Conservation (phyloP, 306 rosid genomes). For the Prunus salicina region DNA sequence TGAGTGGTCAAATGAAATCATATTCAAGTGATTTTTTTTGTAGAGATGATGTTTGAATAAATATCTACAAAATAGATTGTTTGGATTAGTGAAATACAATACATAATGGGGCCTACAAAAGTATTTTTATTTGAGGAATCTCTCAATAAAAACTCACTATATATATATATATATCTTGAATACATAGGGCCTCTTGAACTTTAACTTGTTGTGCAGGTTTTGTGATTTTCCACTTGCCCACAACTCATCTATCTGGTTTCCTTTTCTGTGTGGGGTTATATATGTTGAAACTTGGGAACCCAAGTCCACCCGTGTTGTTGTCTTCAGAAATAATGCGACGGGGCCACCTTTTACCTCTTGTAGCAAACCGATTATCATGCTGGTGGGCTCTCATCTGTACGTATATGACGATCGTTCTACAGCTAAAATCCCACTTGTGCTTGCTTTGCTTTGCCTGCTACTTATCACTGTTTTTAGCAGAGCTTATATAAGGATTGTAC, state of each 20-base stretch:
- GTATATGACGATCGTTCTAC: conserved; percentile 24
- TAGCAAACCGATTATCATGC: conserved; percentile 15
- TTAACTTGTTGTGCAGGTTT: conserved; percentile 1
- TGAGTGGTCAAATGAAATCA: too few relatives aligned
- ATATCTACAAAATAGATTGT: too few relatives aligned
- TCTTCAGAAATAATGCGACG: conserved; percentile 25
- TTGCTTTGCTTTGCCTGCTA: neutral
- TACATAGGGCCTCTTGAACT: neutral
- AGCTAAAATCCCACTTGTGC: conserved; percentile 43
- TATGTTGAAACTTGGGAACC: conserved; percentile 25
- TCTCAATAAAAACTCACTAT: too few relatives aligned
- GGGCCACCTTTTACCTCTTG: conserved; percentile 12
- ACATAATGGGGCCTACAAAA: fast-evolving
- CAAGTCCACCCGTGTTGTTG: conserved; percentile 48
- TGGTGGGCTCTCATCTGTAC: conserved; percentile 12
- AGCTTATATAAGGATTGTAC: conserved; percentile 14
- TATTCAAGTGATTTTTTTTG: too few relatives aligned
- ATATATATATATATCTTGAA: too few relatives aligned
- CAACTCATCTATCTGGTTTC: neutral
- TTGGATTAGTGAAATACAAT: too few relatives aligned
- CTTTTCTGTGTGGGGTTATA: conserved; percentile 16
- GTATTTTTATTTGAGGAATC: too few relatives aligned
- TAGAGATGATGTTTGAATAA: too few relatives aligned
- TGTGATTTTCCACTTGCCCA: conserved; percentile 34
- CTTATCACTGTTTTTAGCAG: conserved; percentile 24